Base-by-base conservation (phyloP, 495 filamentous ascomycete species). In the Aspergillus baeticus region DNA sequence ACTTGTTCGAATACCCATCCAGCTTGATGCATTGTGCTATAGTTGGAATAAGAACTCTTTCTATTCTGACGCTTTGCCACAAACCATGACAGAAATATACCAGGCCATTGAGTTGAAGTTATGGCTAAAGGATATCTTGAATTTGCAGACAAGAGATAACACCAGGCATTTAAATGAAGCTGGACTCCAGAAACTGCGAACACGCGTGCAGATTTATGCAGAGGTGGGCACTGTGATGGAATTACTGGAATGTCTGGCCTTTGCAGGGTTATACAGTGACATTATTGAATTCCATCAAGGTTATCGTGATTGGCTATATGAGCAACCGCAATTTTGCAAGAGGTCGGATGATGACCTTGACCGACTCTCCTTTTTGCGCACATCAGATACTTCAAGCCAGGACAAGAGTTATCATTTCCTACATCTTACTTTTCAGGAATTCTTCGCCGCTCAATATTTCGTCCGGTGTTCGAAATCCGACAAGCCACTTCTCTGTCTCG, bases 11-110 rank as follows among this genome's bases (percentile, higher is more conserved):
- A 77, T 80, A 38, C 77, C 74, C 1, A 72, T 79, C 51, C 75
- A 75, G 61, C 57, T 79, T 34, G 76, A 79, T 65, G 74, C 73
- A n/a, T 55, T 79, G 31, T 77, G 74, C 55, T 76, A 65, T 55
- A 64, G 50, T 31, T 79, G 72, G 76, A 43, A 69, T 35, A 48
- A 65, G 13, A 46, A 22, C 52, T 20, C 18, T 11, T 65, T 53
- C n/a, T 8, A 22, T 26, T 37, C 13, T 26, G 55, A 45, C 39
- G 22, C 11, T 38, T 20, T 11, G 31, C 18, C 20, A 8, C 58
- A 66, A 21, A 78, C 72, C 34, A 78, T 78, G 73, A 76, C 74
- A 11, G 66, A 59, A 33, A 15, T 78, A 17, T 78, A 78, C 61
- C 53, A 64, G 59, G 69, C 65, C 10, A 75, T 75, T 43, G 66